These are phyloP conservation scores for Cladosporium sp. DNA, from an alignment of 2,329 filamentous ascomycete species.

Conservation along the genomic window DNA sequence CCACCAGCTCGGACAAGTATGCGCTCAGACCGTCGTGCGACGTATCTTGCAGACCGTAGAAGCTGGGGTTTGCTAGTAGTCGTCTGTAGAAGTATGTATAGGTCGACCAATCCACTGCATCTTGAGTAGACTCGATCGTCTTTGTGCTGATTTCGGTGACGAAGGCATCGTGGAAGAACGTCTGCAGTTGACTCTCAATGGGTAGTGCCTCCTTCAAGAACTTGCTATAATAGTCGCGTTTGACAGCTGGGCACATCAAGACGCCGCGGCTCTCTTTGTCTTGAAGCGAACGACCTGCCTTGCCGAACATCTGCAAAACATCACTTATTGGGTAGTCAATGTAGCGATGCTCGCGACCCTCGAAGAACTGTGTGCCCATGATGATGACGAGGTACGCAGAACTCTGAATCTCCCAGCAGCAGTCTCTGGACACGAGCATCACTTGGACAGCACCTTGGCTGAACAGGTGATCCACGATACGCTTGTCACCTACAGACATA, in stretches of 20 bases:
- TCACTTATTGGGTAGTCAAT: constrained; percentile 94
- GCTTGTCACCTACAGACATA: constrained; percentile 82
- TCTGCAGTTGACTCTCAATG: constrained; percentile 89
- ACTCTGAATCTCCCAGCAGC: constrained; percentile 91
- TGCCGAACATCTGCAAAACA: constrained; percentile 96
- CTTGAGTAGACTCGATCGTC: constrained; percentile 91
- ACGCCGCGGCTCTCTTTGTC: constrained; percentile 85
- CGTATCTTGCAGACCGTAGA: constrained; percentile 85
- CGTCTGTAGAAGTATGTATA: constrained; percentile 98
- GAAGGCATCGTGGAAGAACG: constrained; percentile 91
- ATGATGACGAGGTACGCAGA: constrained; percentile 89
- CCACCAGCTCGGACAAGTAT: constrained; percentile 91
- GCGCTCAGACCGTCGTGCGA: constrained; percentile 92
- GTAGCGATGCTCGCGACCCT: constrained; percentile 94
- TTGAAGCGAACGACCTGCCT: constrained; percentile 74
- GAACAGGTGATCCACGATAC: constrained; percentile 91
- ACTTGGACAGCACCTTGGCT: constrained; percentile 87
- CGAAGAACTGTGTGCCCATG: constrained; percentile 98
- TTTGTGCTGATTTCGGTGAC: constrained; percentile 96
- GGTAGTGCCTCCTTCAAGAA: constrained; percentile 95
- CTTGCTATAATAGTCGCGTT: constrained; percentile 98
- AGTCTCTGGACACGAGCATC: constrained; percentile 77
- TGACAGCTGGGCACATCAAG: constrained; percentile 93
- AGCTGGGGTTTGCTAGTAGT: constrained; percentile 91
- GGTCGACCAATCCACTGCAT: constrained; percentile 97